A percentile compares a stretch with the other conserved stretches of the same genome.
phyloP scores from a whole-genome alignment of 1,139 yeast genomes.

The Candida tunisiensis region DNA sequence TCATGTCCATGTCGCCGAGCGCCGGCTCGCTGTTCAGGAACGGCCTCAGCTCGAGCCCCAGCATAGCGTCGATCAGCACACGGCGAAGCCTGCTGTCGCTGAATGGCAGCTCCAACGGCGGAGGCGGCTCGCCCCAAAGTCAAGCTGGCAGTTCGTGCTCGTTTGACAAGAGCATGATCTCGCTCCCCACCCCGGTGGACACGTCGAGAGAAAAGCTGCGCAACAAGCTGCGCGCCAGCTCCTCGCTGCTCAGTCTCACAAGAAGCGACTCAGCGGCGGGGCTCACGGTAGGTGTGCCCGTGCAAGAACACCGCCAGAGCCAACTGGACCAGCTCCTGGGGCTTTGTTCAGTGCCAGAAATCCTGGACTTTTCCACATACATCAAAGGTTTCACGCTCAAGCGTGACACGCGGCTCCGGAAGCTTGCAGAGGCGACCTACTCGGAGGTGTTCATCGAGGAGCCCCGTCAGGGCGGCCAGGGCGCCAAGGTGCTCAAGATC shows the following conservation, averaged over 20 bases:
- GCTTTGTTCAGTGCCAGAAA: slow-evolving; percentile 18
- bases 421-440: slow-evolving; percentile 29
- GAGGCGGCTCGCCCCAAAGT: too few relatives aligned
- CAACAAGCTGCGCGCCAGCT: slow-evolving; percentile 33
- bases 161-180: slow-evolving; percentile 25
- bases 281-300: slow-evolving; percentile 15
- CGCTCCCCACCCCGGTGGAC: slow-evolving; percentile 39
- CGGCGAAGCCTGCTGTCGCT: too few relatives aligned
- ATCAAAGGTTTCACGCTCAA: slow-evolving; percentile 8
- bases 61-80: too few relatives aligned
- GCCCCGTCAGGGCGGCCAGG: slow-evolving; percentile 2
- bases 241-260: slow-evolving; percentile 29
- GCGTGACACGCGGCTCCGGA: slow-evolving; percentile 10
- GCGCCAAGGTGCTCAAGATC: slow-evolving; percentile 26
- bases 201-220: slow-evolving; percentile 37
- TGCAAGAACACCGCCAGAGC: slow-evolving; percentile 12
- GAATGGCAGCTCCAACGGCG: too few relatives aligned
- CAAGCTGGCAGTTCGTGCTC: too few relatives aligned
- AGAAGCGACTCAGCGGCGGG: slow-evolving; percentile 8
- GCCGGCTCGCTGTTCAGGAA: too few relatives aligned
- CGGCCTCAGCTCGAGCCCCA: too few relatives aligned
- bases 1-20: too few relatives aligned
- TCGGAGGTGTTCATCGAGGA: slow-evolving; percentile 25
- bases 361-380: slow-evolving; percentile 16
- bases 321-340: slow-evolving; percentile 20